These are phyloP conservation scores for Ascochyta clinopodiicola DNA, from an alignment of 2,329 filamentous ascomycete species.

Conservation along the genomic window DNA sequence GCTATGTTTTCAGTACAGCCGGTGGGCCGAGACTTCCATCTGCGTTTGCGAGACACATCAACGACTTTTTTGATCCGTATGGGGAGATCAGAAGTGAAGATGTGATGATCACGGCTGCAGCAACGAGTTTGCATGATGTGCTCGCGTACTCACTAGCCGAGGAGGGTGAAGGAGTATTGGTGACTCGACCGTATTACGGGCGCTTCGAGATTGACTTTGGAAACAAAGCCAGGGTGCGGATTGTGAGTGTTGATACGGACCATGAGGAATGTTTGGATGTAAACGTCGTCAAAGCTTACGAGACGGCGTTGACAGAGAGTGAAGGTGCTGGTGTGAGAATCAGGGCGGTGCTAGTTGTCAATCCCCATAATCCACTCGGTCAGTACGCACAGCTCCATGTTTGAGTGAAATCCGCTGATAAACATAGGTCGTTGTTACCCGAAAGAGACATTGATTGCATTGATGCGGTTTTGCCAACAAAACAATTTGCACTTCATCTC, in stretches of 20 bases:
- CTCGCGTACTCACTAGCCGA: conserved; percentile 53
- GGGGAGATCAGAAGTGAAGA: conserved; percentile 43
- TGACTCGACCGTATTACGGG: conserved; percentile 56
- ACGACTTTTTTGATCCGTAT: conserved; percentile 1
- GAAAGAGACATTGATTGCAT: conserved; percentile 43
- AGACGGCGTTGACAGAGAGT: not conserved
- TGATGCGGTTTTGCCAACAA: conserved; percentile 59
- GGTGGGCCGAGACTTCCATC: not conserved
- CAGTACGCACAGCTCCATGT: not conserved
- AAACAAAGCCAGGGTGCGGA: conserved; percentile 44
- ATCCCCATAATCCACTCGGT: conserved; percentile 11
- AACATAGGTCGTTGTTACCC: conserved; percentile 38
- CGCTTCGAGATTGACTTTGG: conserved; percentile 59
- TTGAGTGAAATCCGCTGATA: not conserved
- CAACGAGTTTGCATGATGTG: conserved; percentile 53
- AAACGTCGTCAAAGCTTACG: not conserved
- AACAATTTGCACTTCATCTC: conserved; percentile 61
- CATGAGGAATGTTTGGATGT: conserved; percentile 20
- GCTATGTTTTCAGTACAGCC: not conserved
- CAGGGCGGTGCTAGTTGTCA: conserved; percentile 1
- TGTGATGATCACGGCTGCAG: conserved; percentile 50
- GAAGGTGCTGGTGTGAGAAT: not conserved
- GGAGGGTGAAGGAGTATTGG: conserved; percentile 55
- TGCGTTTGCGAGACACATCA: conserved; percentile 1
- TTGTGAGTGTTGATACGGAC: conserved; percentile 25